These are phyloP conservation scores for Umbelopsis sp. DNA, from an alignment of 192 early-diverging fungal genomes.

Conservation along the genomic window DNA sequence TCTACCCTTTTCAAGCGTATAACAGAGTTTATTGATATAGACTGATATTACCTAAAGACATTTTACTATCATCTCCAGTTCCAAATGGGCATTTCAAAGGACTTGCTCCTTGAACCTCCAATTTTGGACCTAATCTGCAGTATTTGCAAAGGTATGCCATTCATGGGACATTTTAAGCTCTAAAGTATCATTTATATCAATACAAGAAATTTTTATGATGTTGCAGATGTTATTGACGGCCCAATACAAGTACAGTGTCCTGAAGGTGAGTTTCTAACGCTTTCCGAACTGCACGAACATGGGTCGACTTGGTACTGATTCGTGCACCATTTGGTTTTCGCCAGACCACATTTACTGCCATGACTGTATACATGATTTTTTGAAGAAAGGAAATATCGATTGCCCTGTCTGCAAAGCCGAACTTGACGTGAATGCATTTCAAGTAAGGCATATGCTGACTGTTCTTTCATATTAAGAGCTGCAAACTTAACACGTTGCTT, in stretches of 20 bases:
- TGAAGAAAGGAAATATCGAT: slow-evolving; percentile 14
- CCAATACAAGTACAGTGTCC: slow-evolving; percentile 43
- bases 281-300: neutral
- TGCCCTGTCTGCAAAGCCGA: slow-evolving; percentile 25
- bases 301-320: neutral
- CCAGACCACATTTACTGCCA: slow-evolving; percentile 28
- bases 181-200: neutral
- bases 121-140: slow-evolving; percentile 22
- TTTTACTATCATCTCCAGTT: neutral
- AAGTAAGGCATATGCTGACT: neutral
- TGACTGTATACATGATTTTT: slow-evolving; percentile 17
- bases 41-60: neutral
- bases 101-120: slow-evolving; percentile 22
- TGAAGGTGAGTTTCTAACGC: slow-evolving; percentile 31
- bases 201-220: neutral
- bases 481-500: neutral
- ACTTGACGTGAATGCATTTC: slow-evolving; percentile 19
- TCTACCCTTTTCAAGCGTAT: too few relatives aligned
- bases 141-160: slow-evolving; percentile 18
- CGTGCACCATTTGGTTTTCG: neutral
- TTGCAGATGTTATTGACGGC: slow-evolving; percentile 38
- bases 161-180: neutral
- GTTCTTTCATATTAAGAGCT: neutral
- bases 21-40: too few relatives aligned
- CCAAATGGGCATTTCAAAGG: slow-evolving; percentile 27